Evolutionary conservation across 2,329 filamentous ascomycete species (phyloP), one percentile per base, ranked within the genome.

Genomic region (Pseudogymnoascus pannorum): DNA sequence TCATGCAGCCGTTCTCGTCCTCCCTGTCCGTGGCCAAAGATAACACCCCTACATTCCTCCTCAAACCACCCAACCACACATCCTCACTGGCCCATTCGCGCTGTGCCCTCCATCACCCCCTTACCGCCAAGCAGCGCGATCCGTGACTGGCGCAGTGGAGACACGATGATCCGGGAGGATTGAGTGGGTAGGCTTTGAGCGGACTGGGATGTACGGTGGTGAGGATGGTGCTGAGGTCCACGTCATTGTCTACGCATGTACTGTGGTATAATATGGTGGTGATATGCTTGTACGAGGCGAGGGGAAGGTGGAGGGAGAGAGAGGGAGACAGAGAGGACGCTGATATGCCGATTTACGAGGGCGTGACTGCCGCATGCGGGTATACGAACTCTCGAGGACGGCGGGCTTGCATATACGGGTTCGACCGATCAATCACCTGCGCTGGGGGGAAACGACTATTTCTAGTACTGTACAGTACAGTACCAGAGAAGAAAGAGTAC

Each of bases 1-100:
- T 48, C 42, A 48, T 48, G 42, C 42, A 48, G 42, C 42, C 42
- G 42, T 48, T 48, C 42, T 48, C 42, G 42, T 48, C 42, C 24
- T 48, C 42, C 42, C 22, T 48, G 22, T 48, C 42, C 2, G 42
- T 26, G 20, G 42, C 22, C 42, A 16, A 9, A 7, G 42, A 48
- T 48, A 26, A 48, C 22, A 48, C 42, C 42, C 42, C 42, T 48
- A 48, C 42, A 24, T 9, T 2, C 2, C 22, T n/a, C n/a, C n/a
- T n/a, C n/a, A n/a, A n/a, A n/a, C n/a, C n/a, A n/a, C 5, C 22
- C 42, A 16, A 51, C 14, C 14, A 51, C 22, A 11, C 44, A 24
- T 16, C 24, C 24, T 51, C 44, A 29, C 44, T 51, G 44, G 44
- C 44, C 12, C 22, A 1, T 24, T 4, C 12, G 24, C 8, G 24